Base-by-base conservation (phyloP, 2,329 filamentous ascomycete genomes). In the Epichloe bromicola region DNA sequence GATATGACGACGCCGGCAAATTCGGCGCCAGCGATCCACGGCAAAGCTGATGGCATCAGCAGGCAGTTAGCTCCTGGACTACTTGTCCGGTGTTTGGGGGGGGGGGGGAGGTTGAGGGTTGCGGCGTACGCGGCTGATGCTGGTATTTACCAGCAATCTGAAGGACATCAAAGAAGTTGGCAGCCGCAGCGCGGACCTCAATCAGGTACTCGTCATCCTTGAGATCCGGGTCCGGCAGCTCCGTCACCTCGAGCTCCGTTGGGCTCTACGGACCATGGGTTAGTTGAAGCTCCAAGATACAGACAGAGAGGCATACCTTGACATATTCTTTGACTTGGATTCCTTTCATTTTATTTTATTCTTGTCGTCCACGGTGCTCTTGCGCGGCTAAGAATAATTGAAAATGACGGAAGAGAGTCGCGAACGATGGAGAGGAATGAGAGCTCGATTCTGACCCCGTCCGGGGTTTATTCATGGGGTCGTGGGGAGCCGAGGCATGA, bases 81-180 rank as follows among this genome's bases (percentile, higher is more conserved):
- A 36, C n/a, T 47, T 3, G 5, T 12, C 26, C 4, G 46, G 41
- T 17, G 19, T 19, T 19, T 19, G 5, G 3, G 12, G 11, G 6
- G 3, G 12, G 12, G 2, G n/a, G n/a, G n/a, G n/a, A n/a, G n/a
- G n/a, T n/a, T n/a, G n/a, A n/a, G n/a, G 2, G 12, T n/a, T 37
- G 36, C 36, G 1, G 14, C 71, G 33, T 66, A 79, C 76, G 81
- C 0, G 89, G 89, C 61, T 96, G 90, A 64, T 88, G 78, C 65
- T 97, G 91, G 70, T 97, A 97, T 78, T 94, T 95, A 51, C 91
- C 91, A 63, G 88, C 85, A 63, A 96, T 88, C 65, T 97, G 91
- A 50, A 97, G 80, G 52, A 95, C 85, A 66, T 97, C 91, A 73
- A 96, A 97, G 78, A 97, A 97, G 72, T 97, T 97, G 61, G 88